phyloP scores from a whole-genome alignment of 2,329 filamentous ascomycete species.

The Scedosporium apiospermum region DNA sequence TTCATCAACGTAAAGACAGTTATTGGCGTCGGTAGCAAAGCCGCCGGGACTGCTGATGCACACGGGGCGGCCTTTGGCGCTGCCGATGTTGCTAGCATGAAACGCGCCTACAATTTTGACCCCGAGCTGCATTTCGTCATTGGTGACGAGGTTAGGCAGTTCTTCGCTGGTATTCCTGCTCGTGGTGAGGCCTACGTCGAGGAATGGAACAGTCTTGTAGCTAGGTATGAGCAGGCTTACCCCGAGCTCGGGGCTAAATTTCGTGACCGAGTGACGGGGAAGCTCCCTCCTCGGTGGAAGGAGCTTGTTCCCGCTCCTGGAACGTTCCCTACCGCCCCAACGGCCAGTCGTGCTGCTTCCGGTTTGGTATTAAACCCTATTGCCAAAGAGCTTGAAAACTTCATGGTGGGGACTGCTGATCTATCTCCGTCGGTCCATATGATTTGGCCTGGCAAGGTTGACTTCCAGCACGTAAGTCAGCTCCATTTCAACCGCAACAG shows the following conservation, averaged over 20 bases:
- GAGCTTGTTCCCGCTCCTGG: constrained; percentile 31
- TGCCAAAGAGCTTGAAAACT: constrained; percentile 32
- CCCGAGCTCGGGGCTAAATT: constrained; percentile 42
- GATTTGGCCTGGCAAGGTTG: constrained; percentile 42
- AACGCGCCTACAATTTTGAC: constrained; percentile 22
- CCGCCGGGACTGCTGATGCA: constrained; percentile 40
- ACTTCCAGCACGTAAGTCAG: constrained; percentile 36
- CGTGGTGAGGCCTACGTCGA: constrained; percentile 27
- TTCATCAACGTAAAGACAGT: constrained; percentile 49
- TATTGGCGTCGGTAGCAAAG: constrained; percentile 42
- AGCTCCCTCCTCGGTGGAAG: constrained; percentile 36
- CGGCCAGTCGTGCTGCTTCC: constrained; percentile 39
- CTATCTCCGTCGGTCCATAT: constrained; percentile 44
- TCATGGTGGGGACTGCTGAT: constrained; percentile 46
- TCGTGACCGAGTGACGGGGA: constrained; percentile 34
- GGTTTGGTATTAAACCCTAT: constrained; percentile 41
- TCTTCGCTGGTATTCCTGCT: constrained; percentile 35
- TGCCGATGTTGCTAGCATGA: constrained; percentile 36
- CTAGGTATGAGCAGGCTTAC: constrained; percentile 31
- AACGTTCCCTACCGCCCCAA: constrained; percentile 33
- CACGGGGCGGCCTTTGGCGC: constrained; percentile 49
- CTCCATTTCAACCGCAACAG: not conserved
- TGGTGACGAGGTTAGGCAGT: constrained; percentile 36
- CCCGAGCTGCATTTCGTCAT: constrained; percentile 25
- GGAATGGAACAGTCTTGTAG: constrained; percentile 33